Percentiles rank a stretch among this genome's conserved stretches.
These are phyloP conservation scores for Pyrenochaeta sp. DNA, from an alignment of 2,329 filamentous ascomycete genomes.

Conservation along the genomic window DNA sequence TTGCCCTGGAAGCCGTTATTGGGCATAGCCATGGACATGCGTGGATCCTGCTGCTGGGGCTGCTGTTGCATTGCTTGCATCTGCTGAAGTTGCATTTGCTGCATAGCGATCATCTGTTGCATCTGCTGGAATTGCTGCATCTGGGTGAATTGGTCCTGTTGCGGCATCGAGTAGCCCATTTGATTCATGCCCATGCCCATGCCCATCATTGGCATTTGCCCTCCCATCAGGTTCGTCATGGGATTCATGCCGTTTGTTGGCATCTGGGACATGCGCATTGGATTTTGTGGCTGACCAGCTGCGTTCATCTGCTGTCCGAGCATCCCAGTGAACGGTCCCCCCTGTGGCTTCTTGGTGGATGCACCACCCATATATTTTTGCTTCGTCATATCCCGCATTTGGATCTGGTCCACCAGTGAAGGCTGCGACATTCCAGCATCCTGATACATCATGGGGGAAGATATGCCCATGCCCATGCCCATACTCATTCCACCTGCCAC, in stretches of 20 bases:
- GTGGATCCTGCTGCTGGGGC: constrained; percentile 35
- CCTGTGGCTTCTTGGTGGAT: constrained; percentile 40
- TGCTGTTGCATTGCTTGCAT: constrained; percentile 47
- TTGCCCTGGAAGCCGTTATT: constrained; percentile 29
- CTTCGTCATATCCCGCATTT: constrained; percentile 47
- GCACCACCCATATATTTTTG: constrained; percentile 48
- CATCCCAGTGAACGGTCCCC: constrained; percentile 46
- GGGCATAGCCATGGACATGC: constrained; percentile 35
- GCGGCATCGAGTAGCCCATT: constrained; percentile 69
- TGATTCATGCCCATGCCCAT: constrained; percentile 41
- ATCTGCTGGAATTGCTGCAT: constrained; percentile 82
- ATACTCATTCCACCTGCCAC: constrained; percentile 17
- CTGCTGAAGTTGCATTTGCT: constrained; percentile 70
- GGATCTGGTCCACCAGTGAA: constrained; percentile 49
- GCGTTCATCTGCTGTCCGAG: constrained; percentile 46
- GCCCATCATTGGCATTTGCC: constrained; percentile 41
- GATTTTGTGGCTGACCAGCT: constrained; percentile 26
- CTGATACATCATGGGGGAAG: constrained; percentile 37
- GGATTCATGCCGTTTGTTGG: constrained; percentile 32
- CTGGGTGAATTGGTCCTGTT: constrained; percentile 78
- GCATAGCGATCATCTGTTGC: constrained; percentile 46
- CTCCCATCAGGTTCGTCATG: constrained; percentile 40
- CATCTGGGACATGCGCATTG: constrained; percentile 40
- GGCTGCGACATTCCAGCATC: constrained; percentile 41
- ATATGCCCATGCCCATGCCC: constrained; percentile 23